A percentile compares a stretch with the other conserved stretches of the same genome.
Conservation (phyloP, 2,329 filamentous ascomycete genomes). For the Colletotrichum sp. region DNA sequence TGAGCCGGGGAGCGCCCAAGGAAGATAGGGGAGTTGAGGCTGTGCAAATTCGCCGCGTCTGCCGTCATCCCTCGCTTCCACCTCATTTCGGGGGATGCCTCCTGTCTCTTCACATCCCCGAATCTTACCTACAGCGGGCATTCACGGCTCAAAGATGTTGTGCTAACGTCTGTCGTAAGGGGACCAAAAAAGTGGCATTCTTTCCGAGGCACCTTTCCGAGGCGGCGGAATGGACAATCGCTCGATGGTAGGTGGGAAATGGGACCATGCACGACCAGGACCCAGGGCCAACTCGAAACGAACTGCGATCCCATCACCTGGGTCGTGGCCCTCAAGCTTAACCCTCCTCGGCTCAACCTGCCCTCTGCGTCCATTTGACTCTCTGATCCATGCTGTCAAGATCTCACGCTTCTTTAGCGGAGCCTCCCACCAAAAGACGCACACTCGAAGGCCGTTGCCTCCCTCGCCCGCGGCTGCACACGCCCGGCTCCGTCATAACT, state of each 20-base stretch:
- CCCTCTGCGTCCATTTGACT: neutral
- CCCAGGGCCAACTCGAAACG: neutral
- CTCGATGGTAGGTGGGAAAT: neutral
- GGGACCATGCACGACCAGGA: neutral
- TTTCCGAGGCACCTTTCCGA: neutral
- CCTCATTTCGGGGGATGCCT: neutral
- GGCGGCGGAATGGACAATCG: neutral
- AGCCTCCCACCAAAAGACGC: neutral
- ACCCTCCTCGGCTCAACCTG: neutral
- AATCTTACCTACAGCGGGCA: neutral
- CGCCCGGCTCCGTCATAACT: neutral
- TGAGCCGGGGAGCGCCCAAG: neutral
- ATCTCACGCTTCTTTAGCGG: slow-evolving; percentile 19
- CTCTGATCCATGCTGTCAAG: neutral
- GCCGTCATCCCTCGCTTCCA: neutral
- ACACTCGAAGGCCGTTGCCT: neutral
- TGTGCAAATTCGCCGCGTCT: neutral
- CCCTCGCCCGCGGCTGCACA: neutral
- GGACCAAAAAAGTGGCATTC: neutral
- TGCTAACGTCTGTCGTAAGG: neutral
- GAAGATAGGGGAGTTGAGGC: neutral
- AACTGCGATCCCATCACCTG: neutral
- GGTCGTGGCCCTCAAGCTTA: neutral
- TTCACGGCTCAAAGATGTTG: neutral
- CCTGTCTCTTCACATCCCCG: neutral